phyloP scores from a whole-genome alignment of 306 rosid genomes.

The Inga leiocalycina region DNA sequence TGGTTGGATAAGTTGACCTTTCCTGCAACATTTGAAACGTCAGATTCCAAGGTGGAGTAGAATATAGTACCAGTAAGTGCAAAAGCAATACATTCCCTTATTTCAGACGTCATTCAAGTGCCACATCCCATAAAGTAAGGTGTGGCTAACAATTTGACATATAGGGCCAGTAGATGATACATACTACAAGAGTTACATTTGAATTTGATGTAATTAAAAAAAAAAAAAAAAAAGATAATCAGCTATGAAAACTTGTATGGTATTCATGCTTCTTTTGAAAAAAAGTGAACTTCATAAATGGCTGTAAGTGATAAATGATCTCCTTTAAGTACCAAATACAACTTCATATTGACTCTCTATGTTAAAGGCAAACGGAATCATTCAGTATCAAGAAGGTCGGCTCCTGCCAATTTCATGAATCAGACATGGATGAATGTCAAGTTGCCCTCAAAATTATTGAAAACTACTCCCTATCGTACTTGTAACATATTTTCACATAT shows the following conservation, averaged over 20 bases:
- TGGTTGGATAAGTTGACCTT: neutral
- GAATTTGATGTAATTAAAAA: neutral
- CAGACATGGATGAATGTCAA: neutral
- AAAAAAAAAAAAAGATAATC: neutral
- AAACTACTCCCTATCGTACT: no score
- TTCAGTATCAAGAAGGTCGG: neutral
- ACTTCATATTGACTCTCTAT: neutral
- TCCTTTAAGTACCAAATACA: neutral
- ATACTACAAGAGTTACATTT: neutral
- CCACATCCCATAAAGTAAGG: neutral
- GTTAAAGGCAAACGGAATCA: neutral
- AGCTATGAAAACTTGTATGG: neutral
- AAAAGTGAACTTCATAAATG: neutral
- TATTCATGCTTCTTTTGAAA: neutral
- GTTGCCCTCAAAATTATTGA: neutral
- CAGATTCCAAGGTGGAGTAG: neutral
- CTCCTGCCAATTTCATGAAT: neutral
- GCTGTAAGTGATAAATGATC: neutral
- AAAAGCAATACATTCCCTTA: neutral
- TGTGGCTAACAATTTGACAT: neutral
- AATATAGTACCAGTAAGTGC: neutral
- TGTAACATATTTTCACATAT: no score
- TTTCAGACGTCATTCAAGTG: neutral
- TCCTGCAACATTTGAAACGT: conserved; percentile 2
- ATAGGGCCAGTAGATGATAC: no score